Evolutionary conservation across 2,329 filamentous ascomycete species (phyloP).

Genomic region (Penicillium sp.): DNA sequence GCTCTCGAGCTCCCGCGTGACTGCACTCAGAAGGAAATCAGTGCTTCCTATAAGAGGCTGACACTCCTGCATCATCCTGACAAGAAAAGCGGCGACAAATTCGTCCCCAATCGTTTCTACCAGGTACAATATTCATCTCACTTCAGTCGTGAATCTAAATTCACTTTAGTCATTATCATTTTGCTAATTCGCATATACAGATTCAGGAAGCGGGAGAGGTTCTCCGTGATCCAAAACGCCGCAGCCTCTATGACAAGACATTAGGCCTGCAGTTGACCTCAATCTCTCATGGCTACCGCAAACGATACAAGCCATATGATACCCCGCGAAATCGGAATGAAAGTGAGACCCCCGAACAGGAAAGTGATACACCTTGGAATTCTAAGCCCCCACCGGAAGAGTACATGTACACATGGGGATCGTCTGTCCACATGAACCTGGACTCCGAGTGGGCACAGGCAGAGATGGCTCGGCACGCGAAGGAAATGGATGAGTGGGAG

Average conservation of each 20-base stretch:
- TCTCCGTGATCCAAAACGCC: constrained; percentile 31
- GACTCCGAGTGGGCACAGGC: constrained; percentile 21
- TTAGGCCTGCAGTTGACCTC: neutral
- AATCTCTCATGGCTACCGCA: neutral
- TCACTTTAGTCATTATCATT: neutral
- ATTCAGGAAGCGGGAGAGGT: constrained; percentile 35
- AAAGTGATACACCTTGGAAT: neutral
- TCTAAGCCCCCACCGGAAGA: neutral
- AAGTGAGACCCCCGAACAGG: neutral
- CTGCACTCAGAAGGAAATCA: constrained; percentile 33
- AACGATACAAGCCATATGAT: neutral
- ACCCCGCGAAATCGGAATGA: neutral
- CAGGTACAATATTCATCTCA: constrained; percentile 16
- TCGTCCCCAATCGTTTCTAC: constrained; percentile 19
- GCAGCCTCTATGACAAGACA: constrained; percentile 22
- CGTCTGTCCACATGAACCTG: constrained; percentile 34
- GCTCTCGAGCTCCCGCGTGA: constrained; percentile 26
- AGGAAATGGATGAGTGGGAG: constrained; percentile 9
- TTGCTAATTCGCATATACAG: constrained; percentile 13
- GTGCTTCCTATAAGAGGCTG: constrained; percentile 35
- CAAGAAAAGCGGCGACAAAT: constrained; percentile 24
- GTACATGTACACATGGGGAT: constrained; percentile 31
- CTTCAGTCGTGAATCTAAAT: too few relatives aligned
- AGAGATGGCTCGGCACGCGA: constrained; percentile 12
- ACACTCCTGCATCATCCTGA: constrained; percentile 37